Evolutionary conservation across 495 filamentous ascomycete species (phyloP).

Genomic region (Penicillium odoratum): DNA sequence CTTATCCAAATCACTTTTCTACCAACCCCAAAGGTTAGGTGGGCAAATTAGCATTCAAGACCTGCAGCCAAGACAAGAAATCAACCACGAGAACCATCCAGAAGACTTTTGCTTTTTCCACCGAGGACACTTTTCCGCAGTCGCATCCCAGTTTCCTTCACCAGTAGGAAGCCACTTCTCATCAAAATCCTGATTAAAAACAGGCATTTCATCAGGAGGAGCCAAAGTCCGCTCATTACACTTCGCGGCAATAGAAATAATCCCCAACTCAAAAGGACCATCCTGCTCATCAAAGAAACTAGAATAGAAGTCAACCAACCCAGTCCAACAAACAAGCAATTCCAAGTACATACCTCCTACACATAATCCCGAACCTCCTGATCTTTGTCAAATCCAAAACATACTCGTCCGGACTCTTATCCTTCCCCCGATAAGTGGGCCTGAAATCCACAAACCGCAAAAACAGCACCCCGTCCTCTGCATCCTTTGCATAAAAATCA

Average conservation of each 20-base stretch:
- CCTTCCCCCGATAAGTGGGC: slow-evolving; percentile 70
- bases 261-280: slow-evolving; percentile 61
- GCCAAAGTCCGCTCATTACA: slow-evolving; percentile 22
- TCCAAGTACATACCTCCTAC: slow-evolving; percentile 61
- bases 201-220: slow-evolving; percentile 16
- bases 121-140: too few relatives aligned
- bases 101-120: background rate
- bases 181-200: slow-evolving; percentile 11
- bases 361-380: slow-evolving; percentile 72
- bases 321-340: background rate
- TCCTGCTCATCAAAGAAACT: slow-evolving; percentile 78
- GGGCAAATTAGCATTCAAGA: background rate
- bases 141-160: background rate
- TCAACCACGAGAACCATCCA: slow-evolving; percentile 20
- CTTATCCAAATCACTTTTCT: background rate
- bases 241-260: slow-evolving; percentile 53
- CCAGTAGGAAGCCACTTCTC: slow-evolving; percentile 9
- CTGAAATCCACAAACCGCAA: slow-evolving; percentile 63
- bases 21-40: background rate
- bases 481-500: slow-evolving; percentile 25
- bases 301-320: slow-evolving; percentile 10
- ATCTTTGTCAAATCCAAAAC: slow-evolving; percentile 57
- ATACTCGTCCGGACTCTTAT: slow-evolving; percentile 43
- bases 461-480: slow-evolving; percentile 32
- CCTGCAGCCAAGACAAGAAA: slow-evolving; percentile 13